These are phyloP conservation scores for Globisporangium acanthophoron DNA, from an alignment of 352 stramenopile genomes.

Conservation along the genomic window DNA sequence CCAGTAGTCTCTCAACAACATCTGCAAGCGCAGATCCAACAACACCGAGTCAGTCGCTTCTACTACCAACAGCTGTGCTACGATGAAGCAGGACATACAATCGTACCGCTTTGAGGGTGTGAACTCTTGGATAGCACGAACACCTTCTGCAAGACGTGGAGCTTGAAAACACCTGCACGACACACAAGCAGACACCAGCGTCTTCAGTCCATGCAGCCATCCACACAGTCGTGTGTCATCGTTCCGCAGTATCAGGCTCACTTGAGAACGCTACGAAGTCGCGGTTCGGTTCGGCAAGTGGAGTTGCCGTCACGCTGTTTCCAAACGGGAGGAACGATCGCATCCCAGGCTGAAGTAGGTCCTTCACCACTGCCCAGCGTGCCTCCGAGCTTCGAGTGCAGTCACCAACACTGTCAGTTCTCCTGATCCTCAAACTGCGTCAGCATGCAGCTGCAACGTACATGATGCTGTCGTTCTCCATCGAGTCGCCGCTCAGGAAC, in stretches of 20 bases:
- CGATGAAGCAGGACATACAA: not conserved
- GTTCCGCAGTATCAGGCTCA: not conserved
- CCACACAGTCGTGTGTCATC: not conserved
- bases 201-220: not conserved
- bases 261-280: slow-evolving; percentile 16
- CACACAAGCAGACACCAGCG: not conserved
- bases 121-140: slow-evolving; percentile 25
- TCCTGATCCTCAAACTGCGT: not conserved
- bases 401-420: not conserved
- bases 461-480: slow-evolving; percentile 3
- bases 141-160: slow-evolving; percentile 27
- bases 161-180: slow-evolving; percentile 24
- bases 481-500: not conserved
- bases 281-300: not conserved
- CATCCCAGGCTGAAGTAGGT: slow-evolving; percentile 32
- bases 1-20: slow-evolving; percentile 27
- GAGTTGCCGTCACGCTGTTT: not conserved
- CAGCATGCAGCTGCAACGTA: not conserved
- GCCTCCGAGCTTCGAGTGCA: slow-evolving; percentile 17
- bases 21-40: slow-evolving; percentile 13
- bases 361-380: slow-evolving; percentile 41
- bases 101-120: slow-evolving; percentile 11
- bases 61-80: not conserved
- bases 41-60: not conserved
- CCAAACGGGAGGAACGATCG: slow-evolving; percentile 36